Base-by-base conservation (phyloP, 768 basidiomycete genomes). In the Candolleomyces aberdarensis region DNA sequence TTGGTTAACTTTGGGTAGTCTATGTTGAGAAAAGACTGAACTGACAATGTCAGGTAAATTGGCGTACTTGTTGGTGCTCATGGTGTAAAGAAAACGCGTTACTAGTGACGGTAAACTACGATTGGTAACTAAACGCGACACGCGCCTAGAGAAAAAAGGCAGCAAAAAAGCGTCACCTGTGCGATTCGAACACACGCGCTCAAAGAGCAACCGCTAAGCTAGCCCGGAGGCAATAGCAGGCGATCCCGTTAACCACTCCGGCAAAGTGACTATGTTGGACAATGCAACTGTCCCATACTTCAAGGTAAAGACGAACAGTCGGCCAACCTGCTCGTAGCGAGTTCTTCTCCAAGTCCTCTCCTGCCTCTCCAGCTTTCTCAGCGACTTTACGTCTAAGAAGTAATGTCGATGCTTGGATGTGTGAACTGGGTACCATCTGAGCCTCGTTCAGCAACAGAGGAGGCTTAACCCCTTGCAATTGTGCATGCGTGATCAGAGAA, bases 161-260 rank as follows among this genome's bases (percentile, higher is more conserved):
- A 48, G 13, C 7, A 29, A 59, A 59, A 59, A 59, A 59, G 47
- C 58, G 58, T 59, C 58, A 59, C 58, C 58, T 59, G 58, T 50
- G 58, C 58, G 58, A 59, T 59, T 59, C 58, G 58, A 59, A 59
- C 58, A 59, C 58, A 50, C 58, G 58, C 58, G 58, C 31, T 59
- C 58, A 59, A 59, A 59, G 58, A 59, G 31, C 58, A 59, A 59
- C 58, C 58, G 58, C 58, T 59, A n/a, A 20, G 57, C 58, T 19
- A n/a, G 36, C 58, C 48, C 46, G 46, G 44, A 52, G 49, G 49
- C 19, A 32, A 48, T 87, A 87, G 85, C 86, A 87, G 86, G 86
- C 84, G 82, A 85, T 85, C 84, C 85, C 85, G 85, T 91, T 91
- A 91, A 92, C 89, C 89, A 91, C 90, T 92, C 89, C 89, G 89